Evolutionary conservation across 352 stramenopile species (phyloP), one percentile per base, ranked within the genome.

Genomic region (Globisporangium cylindrosporum): DNA sequence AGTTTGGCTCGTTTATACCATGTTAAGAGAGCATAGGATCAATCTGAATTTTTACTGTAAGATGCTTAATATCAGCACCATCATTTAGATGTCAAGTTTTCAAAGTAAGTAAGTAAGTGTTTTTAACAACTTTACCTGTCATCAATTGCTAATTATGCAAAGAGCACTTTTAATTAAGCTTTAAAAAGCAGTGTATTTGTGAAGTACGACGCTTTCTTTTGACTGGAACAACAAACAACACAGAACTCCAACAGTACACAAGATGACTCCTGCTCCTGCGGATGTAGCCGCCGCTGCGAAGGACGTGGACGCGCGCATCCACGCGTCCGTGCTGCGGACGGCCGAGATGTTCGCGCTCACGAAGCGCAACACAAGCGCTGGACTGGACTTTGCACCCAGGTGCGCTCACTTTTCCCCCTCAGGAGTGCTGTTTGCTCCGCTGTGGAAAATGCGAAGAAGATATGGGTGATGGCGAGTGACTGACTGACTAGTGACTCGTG

Each of bases 291-390:
- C 56, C 14, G 41, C 15, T n/a, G 12, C 46, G 46, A 68, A 62
- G 27, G 64, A 54, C n/a, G 70, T 77, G 55, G 65, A 80, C 61
- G 59, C 76, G 63, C 70, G 86, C 70, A 86, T 93, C 38, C 73
- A 87, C 66, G 55, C 78, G 36, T 93, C 85, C 0, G 85, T 92
- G 55, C 70, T 92, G 20, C 83, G 77, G 22, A 88, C 83, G 1
- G 79, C 83, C 25, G 85, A 91, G 70, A 73, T 92, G 48, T 93
- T 93, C 57, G 78, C 83, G 69, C 76, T 92, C 27, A 82, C 80
- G 4, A 93, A 93, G 68, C 82, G 80, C 60, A 83, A 53, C 61
- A 62, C 75, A 15, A 70, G 72, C 24, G 77, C 56, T 4, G 71
- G 55, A 1, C 80, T 81, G 56, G 85, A 91, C 29, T 91, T 84